A percentile compares a stretch with the other conserved stretches of the same genome.
Evolutionary conservation across 2,329 filamentous ascomycete genomes (phyloP).

Genomic region (Rugonectria rugulosa): DNA sequence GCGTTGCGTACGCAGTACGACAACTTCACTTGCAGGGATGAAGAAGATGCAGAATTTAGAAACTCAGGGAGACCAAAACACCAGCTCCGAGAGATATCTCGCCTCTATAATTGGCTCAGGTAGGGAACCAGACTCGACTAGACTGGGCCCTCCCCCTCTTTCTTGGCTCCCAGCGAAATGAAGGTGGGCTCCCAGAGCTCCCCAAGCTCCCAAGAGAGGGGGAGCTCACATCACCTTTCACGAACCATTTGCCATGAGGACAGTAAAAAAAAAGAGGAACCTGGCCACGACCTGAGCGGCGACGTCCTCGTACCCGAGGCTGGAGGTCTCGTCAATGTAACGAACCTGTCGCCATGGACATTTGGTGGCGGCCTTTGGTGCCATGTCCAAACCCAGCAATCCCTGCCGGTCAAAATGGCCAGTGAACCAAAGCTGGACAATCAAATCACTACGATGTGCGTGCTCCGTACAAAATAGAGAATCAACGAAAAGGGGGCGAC

Average conservation of each 20-base stretch:
- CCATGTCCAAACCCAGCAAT: conserved; percentile 25
- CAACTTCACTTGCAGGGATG: conserved; percentile 7
- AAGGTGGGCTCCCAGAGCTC: conserved; percentile 29
- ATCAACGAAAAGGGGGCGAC: conserved; percentile 9
- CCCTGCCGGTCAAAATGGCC: conserved; percentile 1
- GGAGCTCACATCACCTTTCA: too few relatives aligned
- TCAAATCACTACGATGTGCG: too few relatives aligned
- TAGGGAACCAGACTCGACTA: background rate
- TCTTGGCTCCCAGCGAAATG: conserved; percentile 31
- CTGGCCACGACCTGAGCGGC: conserved; percentile 5
- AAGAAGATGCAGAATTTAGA: conserved; percentile 5
- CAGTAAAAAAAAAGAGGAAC: conserved; percentile 1
- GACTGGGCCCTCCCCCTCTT: conserved; percentile 5
- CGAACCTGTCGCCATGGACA: background rate
- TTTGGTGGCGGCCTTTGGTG: conserved; percentile 22
- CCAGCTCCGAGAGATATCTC: conserved; percentile 27
- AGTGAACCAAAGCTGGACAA: background rate
- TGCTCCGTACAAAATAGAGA: background rate
- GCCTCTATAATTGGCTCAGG: conserved; percentile 28
- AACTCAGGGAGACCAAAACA: background rate
- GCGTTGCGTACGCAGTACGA: too few relatives aligned
- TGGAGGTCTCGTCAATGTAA: conserved; percentile 14
- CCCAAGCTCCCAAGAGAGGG: too few relatives aligned
- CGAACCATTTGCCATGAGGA: too few relatives aligned
- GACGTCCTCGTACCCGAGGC: background rate